Conservation (phyloP, 2,329 filamentous ascomycete species). For the Acarospora socialis region DNA sequence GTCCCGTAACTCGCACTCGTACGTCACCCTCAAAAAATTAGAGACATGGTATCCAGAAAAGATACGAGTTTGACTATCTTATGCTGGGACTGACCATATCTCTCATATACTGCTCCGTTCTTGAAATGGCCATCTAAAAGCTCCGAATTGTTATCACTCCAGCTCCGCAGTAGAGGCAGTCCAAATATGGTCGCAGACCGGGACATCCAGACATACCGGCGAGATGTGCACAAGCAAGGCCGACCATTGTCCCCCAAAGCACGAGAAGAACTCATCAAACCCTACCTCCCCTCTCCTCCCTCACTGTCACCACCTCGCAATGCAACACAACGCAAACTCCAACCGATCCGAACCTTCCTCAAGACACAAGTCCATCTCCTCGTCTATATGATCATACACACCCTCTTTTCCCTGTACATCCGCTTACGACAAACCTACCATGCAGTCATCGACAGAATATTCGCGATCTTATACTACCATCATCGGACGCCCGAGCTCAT, state of each 20-base stretch:
- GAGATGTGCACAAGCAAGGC: conserved; percentile 26
- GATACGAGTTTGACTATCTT: no score
- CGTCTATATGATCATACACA: conserved; percentile 42
- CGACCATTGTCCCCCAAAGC: conserved; percentile 30
- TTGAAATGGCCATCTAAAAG: no score
- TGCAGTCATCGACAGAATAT: conserved; percentile 59
- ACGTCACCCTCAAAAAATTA: no score
- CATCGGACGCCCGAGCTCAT: conserved; percentile 91
- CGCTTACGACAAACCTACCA: conserved; percentile 69
- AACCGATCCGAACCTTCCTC: conserved; percentile 31
- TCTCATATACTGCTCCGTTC: no score
- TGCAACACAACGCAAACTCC: conserved; percentile 16
- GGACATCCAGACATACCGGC: conserved; percentile 23
- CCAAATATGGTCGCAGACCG: conserved; percentile 11
- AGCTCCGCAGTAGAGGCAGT: no score
- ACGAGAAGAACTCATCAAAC: conserved; percentile 37
- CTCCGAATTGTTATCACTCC: no score
- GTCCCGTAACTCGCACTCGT: no score
- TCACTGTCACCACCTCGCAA: conserved; percentile 12
- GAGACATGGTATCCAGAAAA: no score
- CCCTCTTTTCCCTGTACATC: conserved; percentile 78
- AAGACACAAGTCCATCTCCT: conserved; percentile 30
- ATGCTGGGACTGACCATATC: no score
- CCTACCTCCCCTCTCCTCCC: conserved; percentile 37
- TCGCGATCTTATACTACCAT: conserved; percentile 82